Conservation (phyloP, 1,139 yeast species). For the Taphrina wiesneri region DNA sequence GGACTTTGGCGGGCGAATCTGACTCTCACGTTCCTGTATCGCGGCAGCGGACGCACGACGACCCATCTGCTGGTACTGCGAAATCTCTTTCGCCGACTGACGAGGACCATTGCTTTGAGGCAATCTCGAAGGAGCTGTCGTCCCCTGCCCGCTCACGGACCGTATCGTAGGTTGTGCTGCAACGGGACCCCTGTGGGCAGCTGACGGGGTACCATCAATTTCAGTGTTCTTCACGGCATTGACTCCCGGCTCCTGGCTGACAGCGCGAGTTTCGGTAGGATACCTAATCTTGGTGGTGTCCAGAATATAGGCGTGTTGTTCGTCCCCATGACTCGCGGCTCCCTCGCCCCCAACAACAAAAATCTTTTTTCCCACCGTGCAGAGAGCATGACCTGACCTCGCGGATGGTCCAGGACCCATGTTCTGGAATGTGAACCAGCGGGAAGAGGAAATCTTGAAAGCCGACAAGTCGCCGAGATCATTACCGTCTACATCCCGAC, state of each 20-base stretch:
- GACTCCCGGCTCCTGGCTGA: neutral
- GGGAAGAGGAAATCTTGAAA: conserved; percentile 69
- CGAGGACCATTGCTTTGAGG: conserved; percentile 11
- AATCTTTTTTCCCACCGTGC: conserved; percentile 69
- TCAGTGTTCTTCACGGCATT: neutral
- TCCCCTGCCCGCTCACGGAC: conserved; percentile 28
- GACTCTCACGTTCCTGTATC: neutral
- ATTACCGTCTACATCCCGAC: conserved; percentile 75
- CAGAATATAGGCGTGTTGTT: conserved; percentile 47
- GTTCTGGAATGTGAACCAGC: conserved; percentile 69
- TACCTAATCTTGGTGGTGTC: conserved; percentile 45
- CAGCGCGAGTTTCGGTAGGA: conserved; percentile 37
- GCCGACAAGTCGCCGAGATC: conserved; percentile 69
- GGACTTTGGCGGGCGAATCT: neutral
- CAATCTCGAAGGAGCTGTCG: conserved; percentile 23
- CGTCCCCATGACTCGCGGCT: conserved; percentile 41
- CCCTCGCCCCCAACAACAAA: conserved; percentile 80
- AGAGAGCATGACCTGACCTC: conserved; percentile 91
- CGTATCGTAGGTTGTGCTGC: conserved; percentile 10
- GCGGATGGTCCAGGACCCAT: conserved; percentile 70
- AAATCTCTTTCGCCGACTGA: neutral
- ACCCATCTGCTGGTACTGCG: neutral
- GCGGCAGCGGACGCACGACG: conserved; percentile 6
- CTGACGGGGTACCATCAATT: neutral
- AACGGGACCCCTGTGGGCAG: neutral